Percentiles rank a stretch among this genome's conserved stretches.
Conservation (phyloP, 2,329 filamentous ascomycete genomes). For the Fusarium siculi region DNA sequence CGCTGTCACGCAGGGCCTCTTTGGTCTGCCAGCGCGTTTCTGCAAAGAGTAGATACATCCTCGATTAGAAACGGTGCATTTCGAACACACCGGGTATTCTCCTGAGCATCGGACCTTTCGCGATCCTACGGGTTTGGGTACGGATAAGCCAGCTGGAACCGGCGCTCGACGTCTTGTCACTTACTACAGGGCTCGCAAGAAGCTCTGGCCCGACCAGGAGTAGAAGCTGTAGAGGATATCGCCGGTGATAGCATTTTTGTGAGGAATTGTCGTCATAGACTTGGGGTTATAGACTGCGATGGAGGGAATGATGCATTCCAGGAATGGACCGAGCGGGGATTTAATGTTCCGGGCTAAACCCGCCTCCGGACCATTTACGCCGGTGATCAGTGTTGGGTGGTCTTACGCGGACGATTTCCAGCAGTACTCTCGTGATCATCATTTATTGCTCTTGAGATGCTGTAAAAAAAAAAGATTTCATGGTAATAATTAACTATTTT, state of each 20-base stretch:
- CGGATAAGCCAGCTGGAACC: neutral
- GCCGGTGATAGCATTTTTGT: neutral
- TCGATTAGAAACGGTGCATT: neutral
- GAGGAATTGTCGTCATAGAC: neutral
- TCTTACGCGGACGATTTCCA: neutral
- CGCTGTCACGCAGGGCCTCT: neutral
- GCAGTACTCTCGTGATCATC: neutral
- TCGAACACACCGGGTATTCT: neutral
- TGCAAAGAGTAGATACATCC: neutral
- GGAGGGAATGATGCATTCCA: neutral
- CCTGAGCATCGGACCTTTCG: slow-evolving; percentile 15
- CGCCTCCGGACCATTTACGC: neutral
- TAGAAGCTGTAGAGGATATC: neutral
- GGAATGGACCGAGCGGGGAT: neutral
- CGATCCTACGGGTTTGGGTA: neutral
- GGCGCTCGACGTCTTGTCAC: neutral
- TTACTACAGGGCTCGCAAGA: slow-evolving; percentile 1
- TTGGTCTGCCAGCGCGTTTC: neutral
- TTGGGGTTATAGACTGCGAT: neutral
- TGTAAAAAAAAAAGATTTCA: neutral
- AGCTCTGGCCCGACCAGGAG: neutral
- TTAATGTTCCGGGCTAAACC: neutral
- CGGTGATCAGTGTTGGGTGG: neutral
- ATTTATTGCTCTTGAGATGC: neutral
- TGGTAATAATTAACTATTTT: too few relatives aligned